Evolutionary conservation across 2,329 filamentous ascomycete genomes (phyloP), one percentile per base, ranked within the genome.

Genomic region (Sclerotinia trifoliorum): DNA sequence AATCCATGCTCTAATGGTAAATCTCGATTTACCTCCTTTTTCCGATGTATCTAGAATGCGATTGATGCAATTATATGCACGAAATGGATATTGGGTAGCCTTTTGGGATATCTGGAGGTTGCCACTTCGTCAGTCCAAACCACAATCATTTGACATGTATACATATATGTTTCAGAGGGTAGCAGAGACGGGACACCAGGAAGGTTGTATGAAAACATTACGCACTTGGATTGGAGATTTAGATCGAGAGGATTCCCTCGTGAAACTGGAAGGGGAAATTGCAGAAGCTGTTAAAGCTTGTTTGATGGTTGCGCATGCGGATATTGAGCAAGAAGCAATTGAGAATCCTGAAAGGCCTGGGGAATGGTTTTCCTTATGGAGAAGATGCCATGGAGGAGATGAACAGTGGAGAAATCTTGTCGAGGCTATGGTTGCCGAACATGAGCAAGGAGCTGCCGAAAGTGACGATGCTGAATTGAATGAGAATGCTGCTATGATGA

Each of bases 21-120:
- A 77, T 5, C 76, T 86, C 5, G 75, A 84, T n/a, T 70, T 77
- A 0, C 78, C 81, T 60, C 80, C 80, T n/a, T 80, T 81, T 62
- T 71, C 75, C 29, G 78, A 81, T 35, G 66, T 70, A 4, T 77
- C 80, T 60, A 75, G 81, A 13, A 75, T 79, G 55, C 78, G 77
- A 24, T 77, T 87, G 48, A 78, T 86, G 78, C 72, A 77, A 3
- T 78, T 80, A 1, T 84, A 86, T 70, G 81, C 84, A 6, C 71
- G 73, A 26, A 80, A 81, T 69, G 74, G 76, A 24, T 79, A 87
- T 71, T 89, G 86, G 82, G 76, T 82, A 21, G 79, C 80, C 7
- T 86, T 91, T 73, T 90, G 86, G 87, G 81, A 85, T 26, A 75
- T 82, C 13, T 91, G 89, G 82, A 82, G 83, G 66, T 80, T 83